Evolutionary conservation across 768 basidiomycete species (phyloP).

Genomic region (Trametopsis cervina): DNA sequence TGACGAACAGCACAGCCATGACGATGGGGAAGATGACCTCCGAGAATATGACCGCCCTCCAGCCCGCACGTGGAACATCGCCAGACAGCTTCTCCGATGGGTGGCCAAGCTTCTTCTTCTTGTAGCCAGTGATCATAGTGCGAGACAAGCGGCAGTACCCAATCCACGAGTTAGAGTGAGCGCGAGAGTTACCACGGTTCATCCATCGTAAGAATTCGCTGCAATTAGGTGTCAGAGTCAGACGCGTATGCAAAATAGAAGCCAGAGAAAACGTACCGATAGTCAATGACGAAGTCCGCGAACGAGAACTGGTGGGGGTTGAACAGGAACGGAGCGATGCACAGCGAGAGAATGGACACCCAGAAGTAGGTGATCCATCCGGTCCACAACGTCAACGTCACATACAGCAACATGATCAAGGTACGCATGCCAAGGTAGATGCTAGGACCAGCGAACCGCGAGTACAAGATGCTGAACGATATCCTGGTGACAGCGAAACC

Average conservation of each 20-base stretch:
- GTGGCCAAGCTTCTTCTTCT: conserved; percentile 94
- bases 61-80: conserved; percentile 89
- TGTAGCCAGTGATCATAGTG: conserved; percentile 99
- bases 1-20: conserved; percentile 80
- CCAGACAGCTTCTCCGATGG: conserved; percentile 96
- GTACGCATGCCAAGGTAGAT: conserved; percentile 97
- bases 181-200: conserved; percentile 95
- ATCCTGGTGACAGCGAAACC: conserved; percentile 97
- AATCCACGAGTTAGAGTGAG: conserved; percentile 98
- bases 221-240: conserved; percentile 17
- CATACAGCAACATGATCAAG: conserved; percentile 86
- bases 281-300: conserved; percentile 95
- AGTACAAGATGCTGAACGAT: conserved; percentile 92
- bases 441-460: conserved; percentile 96
- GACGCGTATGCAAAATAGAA: background rate
- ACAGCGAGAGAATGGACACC: conserved; percentile 88
- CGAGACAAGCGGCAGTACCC: conserved; percentile 97
- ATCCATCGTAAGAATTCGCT: conserved; percentile 99
- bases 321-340: conserved; percentile 95
- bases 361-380: conserved; percentile 96
- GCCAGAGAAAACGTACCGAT: conserved; percentile 45
- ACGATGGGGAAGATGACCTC: conserved; percentile 82
- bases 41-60: conserved; percentile 84
- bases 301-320: conserved; percentile 99
- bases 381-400: conserved; percentile 88